A percentile compares a stretch with the other conserved stretches of the same genome.
phyloP scores from a whole-genome alignment of 2,329 filamentous ascomycete species.

The Blastomyces parvus region DNA sequence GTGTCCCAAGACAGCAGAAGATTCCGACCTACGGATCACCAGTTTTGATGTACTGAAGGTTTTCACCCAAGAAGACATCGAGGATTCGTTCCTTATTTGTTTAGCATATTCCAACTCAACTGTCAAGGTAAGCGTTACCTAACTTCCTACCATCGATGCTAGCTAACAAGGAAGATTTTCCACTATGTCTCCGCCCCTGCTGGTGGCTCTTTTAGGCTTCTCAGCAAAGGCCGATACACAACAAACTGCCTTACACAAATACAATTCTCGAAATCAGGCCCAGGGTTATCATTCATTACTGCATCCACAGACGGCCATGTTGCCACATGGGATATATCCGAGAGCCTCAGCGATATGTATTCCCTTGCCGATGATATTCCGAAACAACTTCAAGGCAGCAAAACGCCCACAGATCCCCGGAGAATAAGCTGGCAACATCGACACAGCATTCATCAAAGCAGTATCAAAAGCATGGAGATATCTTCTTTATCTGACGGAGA shows the following conservation, averaged over 20 bases:
- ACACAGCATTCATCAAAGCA: conserved; percentile 63
- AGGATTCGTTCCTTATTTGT: conserved; percentile 48
- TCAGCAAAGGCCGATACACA: conserved; percentile 53
- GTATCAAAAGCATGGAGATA: conserved; percentile 53
- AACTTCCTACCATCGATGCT: neutral
- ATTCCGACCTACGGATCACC: conserved; percentile 67
- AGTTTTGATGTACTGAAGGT: conserved; percentile 55
- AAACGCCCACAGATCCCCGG: conserved; percentile 3
- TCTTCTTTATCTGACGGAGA: conserved; percentile 25
- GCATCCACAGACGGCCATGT: conserved; percentile 75
- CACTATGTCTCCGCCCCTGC: conserved; percentile 25
- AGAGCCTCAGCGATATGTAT: conserved; percentile 24
- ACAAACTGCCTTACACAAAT: conserved; percentile 66
- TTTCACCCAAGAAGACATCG: conserved; percentile 18
- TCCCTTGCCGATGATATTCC: conserved; percentile 15
- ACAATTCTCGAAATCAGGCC: conserved; percentile 31
- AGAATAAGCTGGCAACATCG: conserved; percentile 28
- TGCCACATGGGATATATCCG: conserved; percentile 47
- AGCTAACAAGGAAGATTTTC: conserved; percentile 35
- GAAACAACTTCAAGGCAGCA: neutral
- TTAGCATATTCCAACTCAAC: conserved; percentile 79
- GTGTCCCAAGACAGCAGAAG: conserved; percentile 40
- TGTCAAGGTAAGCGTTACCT: conserved; percentile 44
- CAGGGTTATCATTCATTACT: conserved; percentile 44
- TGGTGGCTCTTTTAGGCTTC: conserved; percentile 28